Evolutionary conservation across 2,329 filamentous ascomycete genomes (phyloP).

Genomic region (Endothia cerciana): DNA sequence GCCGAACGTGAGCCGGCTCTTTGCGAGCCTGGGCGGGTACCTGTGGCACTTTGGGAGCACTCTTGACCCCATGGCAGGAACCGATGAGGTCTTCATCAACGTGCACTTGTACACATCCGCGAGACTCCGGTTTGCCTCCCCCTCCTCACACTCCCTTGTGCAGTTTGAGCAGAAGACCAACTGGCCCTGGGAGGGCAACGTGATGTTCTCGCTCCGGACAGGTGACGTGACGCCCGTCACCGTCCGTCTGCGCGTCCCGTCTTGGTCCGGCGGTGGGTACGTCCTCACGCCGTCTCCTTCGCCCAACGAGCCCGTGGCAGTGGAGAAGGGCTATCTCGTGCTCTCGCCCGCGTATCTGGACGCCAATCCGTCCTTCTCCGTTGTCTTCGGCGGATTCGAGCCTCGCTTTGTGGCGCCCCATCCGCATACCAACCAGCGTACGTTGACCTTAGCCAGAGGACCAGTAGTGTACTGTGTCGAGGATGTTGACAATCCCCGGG

Average conservation of each 20-base stretch:
- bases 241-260: constrained; percentile 57
- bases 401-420: constrained; percentile 56
- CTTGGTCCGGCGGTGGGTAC: constrained; percentile 48
- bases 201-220: constrained; percentile 49
- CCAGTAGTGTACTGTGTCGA: constrained; percentile 65
- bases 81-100: constrained; percentile 43
- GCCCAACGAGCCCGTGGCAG: constrained; percentile 27
- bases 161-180: constrained; percentile 53
- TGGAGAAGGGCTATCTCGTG: constrained; percentile 54
- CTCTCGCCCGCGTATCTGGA: constrained; percentile 47
- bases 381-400: constrained; percentile 50
- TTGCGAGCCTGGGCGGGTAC: constrained; percentile 61
- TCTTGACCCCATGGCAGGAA: constrained; percentile 30
- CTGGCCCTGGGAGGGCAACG: constrained; percentile 61
- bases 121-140: constrained; percentile 44
- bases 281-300: constrained; percentile 42
- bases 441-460: constrained; percentile 57
- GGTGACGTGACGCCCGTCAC: constrained; percentile 39
- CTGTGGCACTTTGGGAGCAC: constrained; percentile 51
- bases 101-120: constrained; percentile 62
- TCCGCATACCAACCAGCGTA: constrained; percentile 59
- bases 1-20: constrained; percentile 59
- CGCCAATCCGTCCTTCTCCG: constrained; percentile 45
- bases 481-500: constrained; percentile 61
- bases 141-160: constrained; percentile 36